A percentile compares a stretch with the other conserved stretches of the same genome.
Evolutionary conservation across 2,329 filamentous ascomycete species (phyloP).

Genomic region (Ceratocystis lukuohia): DNA sequence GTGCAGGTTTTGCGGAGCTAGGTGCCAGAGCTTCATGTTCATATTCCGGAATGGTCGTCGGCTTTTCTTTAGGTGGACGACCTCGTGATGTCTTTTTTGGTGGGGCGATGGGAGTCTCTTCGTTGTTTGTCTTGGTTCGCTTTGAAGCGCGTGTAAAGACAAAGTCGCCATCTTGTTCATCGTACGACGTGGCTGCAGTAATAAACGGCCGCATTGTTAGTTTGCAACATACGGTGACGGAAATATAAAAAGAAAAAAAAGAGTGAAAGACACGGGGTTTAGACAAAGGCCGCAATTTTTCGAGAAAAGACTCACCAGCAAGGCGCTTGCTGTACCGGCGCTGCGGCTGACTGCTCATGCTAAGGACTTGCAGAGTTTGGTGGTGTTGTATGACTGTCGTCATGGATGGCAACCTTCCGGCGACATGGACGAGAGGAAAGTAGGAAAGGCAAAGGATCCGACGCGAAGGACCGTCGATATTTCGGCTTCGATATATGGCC

Average conservation of each 20-base stretch:
- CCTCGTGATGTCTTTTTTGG: slow-evolving; percentile 30
- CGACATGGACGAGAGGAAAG: slow-evolving; percentile 16
- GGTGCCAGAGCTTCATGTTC: slow-evolving; percentile 19
- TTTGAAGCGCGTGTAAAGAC: slow-evolving; percentile 58
- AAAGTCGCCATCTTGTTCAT: slow-evolving; percentile 68
- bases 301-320: slow-evolving; percentile 37
- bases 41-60: slow-evolving; percentile 16
- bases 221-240: background rate
- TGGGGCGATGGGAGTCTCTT: slow-evolving; percentile 28
- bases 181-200: slow-evolving; percentile 30
- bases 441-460: background rate
- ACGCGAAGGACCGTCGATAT: slow-evolving; percentile 11
- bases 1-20: slow-evolving; percentile 25
- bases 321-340: slow-evolving; percentile 51
- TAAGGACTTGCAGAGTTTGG: slow-evolving; percentile 52
- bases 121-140: slow-evolving; percentile 41
- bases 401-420: slow-evolving; percentile 43
- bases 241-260: too few species aligned
- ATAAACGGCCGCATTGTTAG: slow-evolving; percentile 11
- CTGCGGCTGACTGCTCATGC: slow-evolving; percentile 52
- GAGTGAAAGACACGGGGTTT: background rate
- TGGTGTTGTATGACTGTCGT: slow-evolving; percentile 54
- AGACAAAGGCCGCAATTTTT: background rate
- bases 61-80: slow-evolving; percentile 27
- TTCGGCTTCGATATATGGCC: slow-evolving; percentile 10